phyloP scores from a whole-genome alignment of 169 alveolate species.

The Eimeria zaria region DNA sequence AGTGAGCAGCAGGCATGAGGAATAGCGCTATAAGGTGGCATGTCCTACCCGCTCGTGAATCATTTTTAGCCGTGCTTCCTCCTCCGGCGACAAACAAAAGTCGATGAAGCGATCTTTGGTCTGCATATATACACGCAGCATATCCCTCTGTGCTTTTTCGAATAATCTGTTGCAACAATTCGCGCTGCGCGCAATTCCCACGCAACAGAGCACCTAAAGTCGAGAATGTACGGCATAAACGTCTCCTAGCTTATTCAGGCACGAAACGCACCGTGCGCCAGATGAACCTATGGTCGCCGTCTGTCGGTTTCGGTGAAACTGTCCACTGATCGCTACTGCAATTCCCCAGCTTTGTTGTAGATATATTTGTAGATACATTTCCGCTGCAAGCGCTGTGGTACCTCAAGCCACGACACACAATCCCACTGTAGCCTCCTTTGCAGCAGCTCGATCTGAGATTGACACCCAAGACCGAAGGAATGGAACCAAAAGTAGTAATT shows the following conservation, averaged over 20 bases:
- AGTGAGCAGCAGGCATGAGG: neutral
- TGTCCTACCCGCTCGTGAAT: slow-evolving; percentile 48
- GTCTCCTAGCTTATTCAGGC: neutral
- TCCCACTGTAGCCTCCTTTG: neutral
- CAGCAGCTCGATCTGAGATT: neutral
- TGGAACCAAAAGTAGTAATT: neutral
- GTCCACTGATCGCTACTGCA: neutral
- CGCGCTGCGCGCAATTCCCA: neutral
- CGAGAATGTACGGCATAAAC: neutral
- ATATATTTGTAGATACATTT: neutral
- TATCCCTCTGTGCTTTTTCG: neutral
- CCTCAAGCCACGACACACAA: neutral
- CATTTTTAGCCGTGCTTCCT: slow-evolving; percentile 40
- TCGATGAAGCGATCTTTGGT: slow-evolving; percentile 53
- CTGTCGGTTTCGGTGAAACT: neutral
- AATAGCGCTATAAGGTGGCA: neutral
- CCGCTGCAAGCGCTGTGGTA: neutral
- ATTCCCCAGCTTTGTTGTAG: neutral
- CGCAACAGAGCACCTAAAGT: neutral
- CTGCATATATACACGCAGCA: slow-evolving; percentile 28
- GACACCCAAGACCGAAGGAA: neutral
- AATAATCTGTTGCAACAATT: neutral
- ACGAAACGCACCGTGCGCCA: slow-evolving; percentile 67
- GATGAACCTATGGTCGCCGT: slow-evolving; percentile 22
- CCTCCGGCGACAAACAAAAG: slow-evolving; percentile 67